Conservation (phyloP, 2,329 filamentous ascomycete species). For the Diatrype stigma region DNA sequence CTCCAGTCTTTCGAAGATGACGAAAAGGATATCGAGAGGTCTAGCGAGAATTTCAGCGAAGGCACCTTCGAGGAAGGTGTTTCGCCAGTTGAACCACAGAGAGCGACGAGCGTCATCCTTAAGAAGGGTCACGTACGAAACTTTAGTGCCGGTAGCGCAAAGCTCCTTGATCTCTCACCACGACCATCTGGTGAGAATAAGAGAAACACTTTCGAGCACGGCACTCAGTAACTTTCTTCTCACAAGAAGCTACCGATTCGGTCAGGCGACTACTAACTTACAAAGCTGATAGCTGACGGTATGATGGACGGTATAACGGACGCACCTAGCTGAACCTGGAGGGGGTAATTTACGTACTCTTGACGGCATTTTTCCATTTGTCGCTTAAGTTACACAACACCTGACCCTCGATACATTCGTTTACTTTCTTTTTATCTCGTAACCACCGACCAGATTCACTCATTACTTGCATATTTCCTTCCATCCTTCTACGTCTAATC, state of each 20-base stretch:
- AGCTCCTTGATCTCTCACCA: conserved; percentile 63
- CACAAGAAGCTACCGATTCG: neutral
- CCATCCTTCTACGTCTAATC: conserved; percentile 5
- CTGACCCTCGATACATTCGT: conserved; percentile 10
- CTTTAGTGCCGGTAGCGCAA: conserved; percentile 75
- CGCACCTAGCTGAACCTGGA: conserved; percentile 8
- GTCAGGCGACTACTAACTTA: neutral
- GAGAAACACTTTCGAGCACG: conserved; percentile 29
- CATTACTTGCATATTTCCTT: conserved; percentile 29
- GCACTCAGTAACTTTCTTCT: conserved; percentile 17
- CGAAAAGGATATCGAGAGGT: conserved; percentile 27
- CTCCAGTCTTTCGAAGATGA: conserved; percentile 40
- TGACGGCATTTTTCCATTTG: conserved; percentile 14
- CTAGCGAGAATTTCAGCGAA: conserved; percentile 12
- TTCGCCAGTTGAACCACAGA: conserved; percentile 41
- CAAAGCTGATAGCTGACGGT: conserved; percentile 1
- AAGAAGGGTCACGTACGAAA: conserved; percentile 63
- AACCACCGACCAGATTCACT: conserved; percentile 27
- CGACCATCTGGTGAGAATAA: conserved; percentile 49
- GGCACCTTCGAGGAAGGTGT: conserved; percentile 21
- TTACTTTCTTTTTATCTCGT: conserved; percentile 20
- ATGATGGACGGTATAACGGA: neutral
- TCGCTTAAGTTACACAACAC: conserved; percentile 3
- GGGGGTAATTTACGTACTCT: conserved; percentile 24
- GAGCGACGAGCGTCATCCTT: conserved; percentile 68